phyloP scores from a whole-genome alignment of 495 filamentous ascomycete species.

The Amniculicola lignicola region DNA sequence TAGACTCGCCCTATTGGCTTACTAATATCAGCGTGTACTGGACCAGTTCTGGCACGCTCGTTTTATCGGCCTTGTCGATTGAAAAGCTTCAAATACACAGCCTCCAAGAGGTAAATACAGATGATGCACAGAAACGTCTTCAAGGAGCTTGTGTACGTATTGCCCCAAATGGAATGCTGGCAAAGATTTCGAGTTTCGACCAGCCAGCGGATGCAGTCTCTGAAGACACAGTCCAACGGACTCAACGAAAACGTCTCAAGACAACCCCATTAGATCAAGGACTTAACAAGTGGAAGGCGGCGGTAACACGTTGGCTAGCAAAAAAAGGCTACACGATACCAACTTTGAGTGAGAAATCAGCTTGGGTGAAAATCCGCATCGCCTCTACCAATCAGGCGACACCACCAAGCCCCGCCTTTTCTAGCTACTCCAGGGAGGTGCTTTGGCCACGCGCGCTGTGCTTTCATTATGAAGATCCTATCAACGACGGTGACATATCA shows the following conservation, averaged over 20 bases:
- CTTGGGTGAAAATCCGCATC: constrained; percentile 29
- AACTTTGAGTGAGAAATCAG: not conserved
- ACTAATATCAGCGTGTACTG: constrained; percentile 29
- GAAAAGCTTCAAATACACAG: constrained; percentile 16
- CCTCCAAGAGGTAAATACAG: not conserved
- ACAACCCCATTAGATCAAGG: constrained; percentile 11
- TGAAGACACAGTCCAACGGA: not conserved
- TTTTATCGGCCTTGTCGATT: constrained; percentile 20
- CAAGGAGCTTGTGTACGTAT: constrained; percentile 25
- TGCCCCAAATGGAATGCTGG: constrained; percentile 30
- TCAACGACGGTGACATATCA: too few relatives aligned
- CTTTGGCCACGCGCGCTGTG: constrained; percentile 34
- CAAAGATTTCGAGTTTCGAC: constrained; percentile 25
- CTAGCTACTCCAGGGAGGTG: constrained; percentile 4
- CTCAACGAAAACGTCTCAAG: constrained; percentile 23
- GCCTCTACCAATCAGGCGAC: not conserved
- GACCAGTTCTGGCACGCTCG: constrained; percentile 31
- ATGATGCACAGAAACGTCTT: constrained; percentile 3
- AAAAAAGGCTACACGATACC: constrained; percentile 29
- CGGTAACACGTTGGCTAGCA: constrained; percentile 22
- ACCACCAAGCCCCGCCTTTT: not conserved
- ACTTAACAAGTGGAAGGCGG: constrained; percentile 25
- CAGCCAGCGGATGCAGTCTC: not conserved
- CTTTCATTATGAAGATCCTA: constrained; percentile 4
- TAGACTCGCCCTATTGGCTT: constrained; percentile 12